These are phyloP conservation scores for Leccinum obscurum DNA, from an alignment of 768 basidiomycete species.

Conservation along the genomic window DNA sequence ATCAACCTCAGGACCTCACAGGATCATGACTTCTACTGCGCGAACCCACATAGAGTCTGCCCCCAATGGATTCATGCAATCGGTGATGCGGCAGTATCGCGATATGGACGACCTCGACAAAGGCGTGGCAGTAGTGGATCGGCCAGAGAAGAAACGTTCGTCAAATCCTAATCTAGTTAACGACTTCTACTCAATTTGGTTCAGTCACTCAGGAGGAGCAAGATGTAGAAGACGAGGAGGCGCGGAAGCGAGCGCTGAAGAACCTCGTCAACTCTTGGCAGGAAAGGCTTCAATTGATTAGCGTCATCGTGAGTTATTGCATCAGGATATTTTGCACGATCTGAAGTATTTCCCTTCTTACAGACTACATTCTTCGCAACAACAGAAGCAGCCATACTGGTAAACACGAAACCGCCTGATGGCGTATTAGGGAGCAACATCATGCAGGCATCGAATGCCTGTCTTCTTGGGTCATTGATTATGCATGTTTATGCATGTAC, in stretches of 20 bases:
- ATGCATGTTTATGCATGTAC: constrained; percentile 53
- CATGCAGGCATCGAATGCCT: constrained; percentile 43
- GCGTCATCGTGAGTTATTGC: constrained; percentile 48
- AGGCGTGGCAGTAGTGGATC: background rate
- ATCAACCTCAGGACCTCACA: constrained; percentile 9
- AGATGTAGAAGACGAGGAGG: constrained; percentile 47
- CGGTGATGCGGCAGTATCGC: constrained; percentile 17
- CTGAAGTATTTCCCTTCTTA: background rate
- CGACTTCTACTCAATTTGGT: background rate
- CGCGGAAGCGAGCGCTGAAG: constrained; percentile 44
- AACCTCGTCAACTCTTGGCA: constrained; percentile 60
- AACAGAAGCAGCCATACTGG: constrained; percentile 53
- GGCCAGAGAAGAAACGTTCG: constrained; percentile 22
- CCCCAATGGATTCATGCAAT: constrained; percentile 19
- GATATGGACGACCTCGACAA: constrained; percentile 18
- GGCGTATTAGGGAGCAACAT: constrained; percentile 8
- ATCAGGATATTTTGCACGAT: background rate
- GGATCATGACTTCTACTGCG: constrained; percentile 9
- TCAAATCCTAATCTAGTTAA: background rate
- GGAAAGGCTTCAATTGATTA: constrained; percentile 61
- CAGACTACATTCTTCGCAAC: constrained; percentile 67
- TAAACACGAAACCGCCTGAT: constrained; percentile 39
- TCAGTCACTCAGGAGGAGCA: constrained; percentile 51
- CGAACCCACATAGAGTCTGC: constrained; percentile 22
- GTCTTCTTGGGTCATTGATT: constrained; percentile 51